Evolutionary conservation across 2,329 filamentous ascomycete species (phyloP), one percentile per base, ranked within the genome.

Genomic region (Xylariaceae sp.): DNA sequence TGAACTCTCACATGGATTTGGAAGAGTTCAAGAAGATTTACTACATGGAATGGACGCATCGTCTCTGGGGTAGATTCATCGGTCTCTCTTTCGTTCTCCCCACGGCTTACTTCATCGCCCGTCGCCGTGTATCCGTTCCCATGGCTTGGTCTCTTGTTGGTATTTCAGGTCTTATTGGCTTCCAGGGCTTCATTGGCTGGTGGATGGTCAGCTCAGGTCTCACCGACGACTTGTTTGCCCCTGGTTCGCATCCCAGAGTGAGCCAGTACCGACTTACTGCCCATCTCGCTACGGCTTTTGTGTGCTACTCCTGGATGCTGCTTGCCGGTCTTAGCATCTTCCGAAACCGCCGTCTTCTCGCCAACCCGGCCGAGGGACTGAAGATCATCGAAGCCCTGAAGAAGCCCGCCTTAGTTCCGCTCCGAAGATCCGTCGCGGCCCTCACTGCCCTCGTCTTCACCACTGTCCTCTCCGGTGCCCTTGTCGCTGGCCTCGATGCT

Each of bases 141-240:
- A 95, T 96, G 87, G 87, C 91, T 13, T 73, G 80, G 67, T 88
- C 89, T 63, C 80, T 99, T 11, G 77, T 85, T 47, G 93, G 92
- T 10, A 97, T 99, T 64, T 90, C 90, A 49, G 85, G 82, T 53
- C 80, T 97, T 68, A 97, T 99, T 69, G 94, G 91, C 57, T 94
- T 96, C 74, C 94, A 99, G 74, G 94, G 94, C 50, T 84, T 94
- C 70, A 87, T 99, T 64, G 94, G 94, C 57, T 99, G 94, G 94
- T 99, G 94, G 92, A 99, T 99, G 94, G 94, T 99, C 68, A 95
- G 95, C 76, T 95, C 90, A 9, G 94, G 94, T 1, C 80, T 99
- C 63, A 95, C 93, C 73, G 94, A 97, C 72, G 94, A 99, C 73
- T 83, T 99, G 34, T 97, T 99, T 72, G 90, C 90, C 17, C 88